These are phyloP conservation scores for Astragalus membranaceus DNA, from an alignment of 306 rosid genomes.

Conservation along the genomic window DNA sequence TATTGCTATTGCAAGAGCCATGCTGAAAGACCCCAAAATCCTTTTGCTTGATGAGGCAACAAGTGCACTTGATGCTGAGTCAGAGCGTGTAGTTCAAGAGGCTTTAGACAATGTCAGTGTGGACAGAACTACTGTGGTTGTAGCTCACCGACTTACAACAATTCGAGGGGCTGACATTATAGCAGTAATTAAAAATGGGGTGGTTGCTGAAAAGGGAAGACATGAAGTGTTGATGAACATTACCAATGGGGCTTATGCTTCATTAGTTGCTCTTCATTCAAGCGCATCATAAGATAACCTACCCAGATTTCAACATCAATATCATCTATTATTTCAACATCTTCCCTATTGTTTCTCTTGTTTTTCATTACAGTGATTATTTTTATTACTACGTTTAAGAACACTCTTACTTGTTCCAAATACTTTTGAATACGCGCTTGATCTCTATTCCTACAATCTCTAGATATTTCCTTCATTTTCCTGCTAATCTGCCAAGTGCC, in stretches of 20 bases:
- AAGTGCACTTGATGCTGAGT: constrained; percentile 80
- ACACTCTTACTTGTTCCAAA: background rate
- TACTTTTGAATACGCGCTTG: background rate
- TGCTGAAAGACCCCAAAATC: constrained; percentile 65
- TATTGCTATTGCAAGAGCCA: constrained; percentile 81
- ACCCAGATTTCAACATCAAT: background rate
- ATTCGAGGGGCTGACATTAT: constrained; percentile 66
- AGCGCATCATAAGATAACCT: constrained; percentile 19
- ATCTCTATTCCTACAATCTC: too few species aligned
- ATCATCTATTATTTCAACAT: background rate
- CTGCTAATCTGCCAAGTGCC: too few species aligned
- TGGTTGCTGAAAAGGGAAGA: constrained; percentile 62
- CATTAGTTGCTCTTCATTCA: constrained; percentile 64
- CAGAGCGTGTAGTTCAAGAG: constrained; percentile 69
- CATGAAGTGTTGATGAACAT: constrained; percentile 66
- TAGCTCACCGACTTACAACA: constrained; percentile 72
- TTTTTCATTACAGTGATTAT: background rate
- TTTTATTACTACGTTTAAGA: background rate
- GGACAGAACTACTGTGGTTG: constrained; percentile 72
- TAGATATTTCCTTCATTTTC: too few species aligned
- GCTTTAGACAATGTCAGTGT: constrained; percentile 77
- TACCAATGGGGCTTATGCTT: constrained; percentile 54
- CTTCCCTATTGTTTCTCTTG: background rate
- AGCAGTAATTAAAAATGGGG: constrained; percentile 66
- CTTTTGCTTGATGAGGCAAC: constrained; percentile 86